Conservation (phyloP, 805 yeast species). For the Saccharomycopsis oosterbeekiorum region DNA sequence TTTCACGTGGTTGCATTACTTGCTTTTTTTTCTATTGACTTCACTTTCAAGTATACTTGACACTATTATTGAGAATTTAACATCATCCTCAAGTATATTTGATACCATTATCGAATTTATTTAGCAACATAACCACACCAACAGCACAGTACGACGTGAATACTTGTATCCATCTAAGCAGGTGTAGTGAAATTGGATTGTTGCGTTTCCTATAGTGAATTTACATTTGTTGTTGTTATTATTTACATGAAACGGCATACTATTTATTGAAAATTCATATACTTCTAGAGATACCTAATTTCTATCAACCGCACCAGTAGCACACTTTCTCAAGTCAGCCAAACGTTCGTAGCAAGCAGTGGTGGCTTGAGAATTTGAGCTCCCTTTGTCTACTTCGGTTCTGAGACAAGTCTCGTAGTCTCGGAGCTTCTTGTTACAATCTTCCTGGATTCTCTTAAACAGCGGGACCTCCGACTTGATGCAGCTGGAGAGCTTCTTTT, state of each 20-base stretch:
- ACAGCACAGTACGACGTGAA: too few relatives aligned
- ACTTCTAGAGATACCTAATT: background rate
- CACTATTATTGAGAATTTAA: too few relatives aligned
- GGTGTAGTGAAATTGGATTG: too few relatives aligned
- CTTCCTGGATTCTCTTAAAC: slow-evolving; percentile 54
- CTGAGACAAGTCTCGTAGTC: slow-evolving; percentile 59
- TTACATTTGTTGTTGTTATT: background rate
- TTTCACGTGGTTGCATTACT: too few relatives aligned
- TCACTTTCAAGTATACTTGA: too few relatives aligned
- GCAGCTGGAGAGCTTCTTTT: slow-evolving; percentile 49
- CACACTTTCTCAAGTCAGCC: slow-evolving; percentile 54
- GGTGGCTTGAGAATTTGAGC: slow-evolving; percentile 27
- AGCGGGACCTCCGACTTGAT: slow-evolving; percentile 59
- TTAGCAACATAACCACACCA: too few relatives aligned
- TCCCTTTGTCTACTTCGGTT: slow-evolving; percentile 24
- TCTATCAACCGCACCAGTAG: slow-evolving; percentile 28
- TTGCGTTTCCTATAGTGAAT: too few relatives aligned
- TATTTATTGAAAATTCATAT: background rate
- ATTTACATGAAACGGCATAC: background rate
- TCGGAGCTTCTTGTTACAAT: slow-evolving; percentile 48
- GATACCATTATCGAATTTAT: too few relatives aligned
- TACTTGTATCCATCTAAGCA: too few relatives aligned
- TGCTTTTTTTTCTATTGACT: too few relatives aligned
- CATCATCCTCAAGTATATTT: too few relatives aligned
- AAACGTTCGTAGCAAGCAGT: slow-evolving; percentile 45